Conservation (phyloP, 2,329 filamentous ascomycete genomes). For the Diaporthe caulivora region DNA sequence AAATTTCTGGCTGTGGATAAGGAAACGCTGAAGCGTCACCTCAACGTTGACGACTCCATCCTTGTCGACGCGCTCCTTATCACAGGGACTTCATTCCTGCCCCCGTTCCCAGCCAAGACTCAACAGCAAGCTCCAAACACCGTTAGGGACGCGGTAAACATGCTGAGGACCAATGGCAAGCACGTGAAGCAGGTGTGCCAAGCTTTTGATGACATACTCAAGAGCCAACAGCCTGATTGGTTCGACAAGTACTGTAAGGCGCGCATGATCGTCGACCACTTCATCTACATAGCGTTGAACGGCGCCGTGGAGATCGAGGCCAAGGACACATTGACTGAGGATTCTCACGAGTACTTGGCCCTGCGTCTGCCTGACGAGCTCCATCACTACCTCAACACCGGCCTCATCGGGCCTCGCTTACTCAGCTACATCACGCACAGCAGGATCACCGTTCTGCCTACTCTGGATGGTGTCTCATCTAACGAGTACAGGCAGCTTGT, state of each 20-base stretch:
- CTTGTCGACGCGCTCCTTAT: conserved; percentile 89
- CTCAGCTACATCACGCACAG: conserved; percentile 86
- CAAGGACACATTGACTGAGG: conserved; percentile 78
- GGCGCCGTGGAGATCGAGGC: conserved; percentile 84
- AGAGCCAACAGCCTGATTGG: conserved; percentile 79
- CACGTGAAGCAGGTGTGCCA: conserved; percentile 80
- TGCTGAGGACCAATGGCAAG: conserved; percentile 79
- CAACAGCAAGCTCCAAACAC: conserved; percentile 67
- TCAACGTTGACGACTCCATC: conserved; percentile 76
- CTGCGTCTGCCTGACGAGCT: conserved; percentile 90
- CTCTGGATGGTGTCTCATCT: conserved; percentile 84
- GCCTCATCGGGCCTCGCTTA: conserved; percentile 82
- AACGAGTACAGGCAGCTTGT: conserved; percentile 86
- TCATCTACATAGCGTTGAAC: conserved; percentile 82
- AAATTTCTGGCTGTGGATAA: conserved; percentile 74
- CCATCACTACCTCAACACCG: conserved; percentile 88
- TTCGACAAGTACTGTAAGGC: conserved; percentile 89
- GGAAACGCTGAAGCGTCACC: conserved; percentile 75
- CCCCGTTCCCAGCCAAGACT: conserved; percentile 75
- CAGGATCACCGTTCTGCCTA: conserved; percentile 83
- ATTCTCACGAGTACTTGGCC: conserved; percentile 92
- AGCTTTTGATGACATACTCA: conserved; percentile 83
- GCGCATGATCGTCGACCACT: conserved; percentile 87
- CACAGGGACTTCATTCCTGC: conserved; percentile 83
- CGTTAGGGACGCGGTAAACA: conserved; percentile 81